These are phyloP conservation scores for Hypoxylon sp. DNA, from an alignment of 2,329 filamentous ascomycete genomes.

Conservation along the genomic window DNA sequence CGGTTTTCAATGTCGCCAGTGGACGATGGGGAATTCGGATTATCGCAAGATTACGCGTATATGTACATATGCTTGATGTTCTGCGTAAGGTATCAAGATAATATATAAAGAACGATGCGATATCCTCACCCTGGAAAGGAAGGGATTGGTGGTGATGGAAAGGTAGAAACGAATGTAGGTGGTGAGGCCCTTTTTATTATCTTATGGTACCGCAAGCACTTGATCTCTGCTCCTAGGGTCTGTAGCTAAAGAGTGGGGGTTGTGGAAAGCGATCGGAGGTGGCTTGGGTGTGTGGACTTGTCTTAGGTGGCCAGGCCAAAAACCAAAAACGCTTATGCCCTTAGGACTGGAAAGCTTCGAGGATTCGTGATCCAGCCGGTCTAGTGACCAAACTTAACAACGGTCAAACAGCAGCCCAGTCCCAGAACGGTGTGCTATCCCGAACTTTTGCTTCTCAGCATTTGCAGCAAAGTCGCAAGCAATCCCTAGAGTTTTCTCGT, in stretches of 20 bases:
- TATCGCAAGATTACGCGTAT: slow-evolving; percentile 12
- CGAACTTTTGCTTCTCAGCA: slow-evolving; percentile 4
- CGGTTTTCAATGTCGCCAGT: neutral
- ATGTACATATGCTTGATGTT: slow-evolving; percentile 4
- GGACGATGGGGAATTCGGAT: slow-evolving; percentile 3
- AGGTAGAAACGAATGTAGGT: neutral
- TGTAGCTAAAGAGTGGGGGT: slow-evolving; percentile 31
- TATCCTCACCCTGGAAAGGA: slow-evolving; percentile 22
- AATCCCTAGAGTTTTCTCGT: slow-evolving; percentile 8
- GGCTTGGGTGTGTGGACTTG: neutral
- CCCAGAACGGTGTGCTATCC: slow-evolving; percentile 21
- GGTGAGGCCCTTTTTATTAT: slow-evolving; percentile 1
- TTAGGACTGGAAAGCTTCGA: neutral
- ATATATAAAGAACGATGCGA: slow-evolving; percentile 21
- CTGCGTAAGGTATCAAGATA: neutral
- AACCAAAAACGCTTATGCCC: neutral
- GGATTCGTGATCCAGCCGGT: neutral
- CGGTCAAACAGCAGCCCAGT: slow-evolving; percentile 4
- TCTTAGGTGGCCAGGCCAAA: slow-evolving; percentile 4
- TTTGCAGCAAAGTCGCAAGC: slow-evolving; percentile 17
- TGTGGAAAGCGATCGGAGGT: slow-evolving; percentile 13
- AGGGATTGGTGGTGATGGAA: neutral
- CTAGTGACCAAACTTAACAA: neutral
- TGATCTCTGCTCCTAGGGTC: slow-evolving; percentile 26
- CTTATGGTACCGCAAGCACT: slow-evolving; percentile 1